phyloP scores from a whole-genome alignment of 148 eudicot genomes.

The Heliosperma pusillum region DNA sequence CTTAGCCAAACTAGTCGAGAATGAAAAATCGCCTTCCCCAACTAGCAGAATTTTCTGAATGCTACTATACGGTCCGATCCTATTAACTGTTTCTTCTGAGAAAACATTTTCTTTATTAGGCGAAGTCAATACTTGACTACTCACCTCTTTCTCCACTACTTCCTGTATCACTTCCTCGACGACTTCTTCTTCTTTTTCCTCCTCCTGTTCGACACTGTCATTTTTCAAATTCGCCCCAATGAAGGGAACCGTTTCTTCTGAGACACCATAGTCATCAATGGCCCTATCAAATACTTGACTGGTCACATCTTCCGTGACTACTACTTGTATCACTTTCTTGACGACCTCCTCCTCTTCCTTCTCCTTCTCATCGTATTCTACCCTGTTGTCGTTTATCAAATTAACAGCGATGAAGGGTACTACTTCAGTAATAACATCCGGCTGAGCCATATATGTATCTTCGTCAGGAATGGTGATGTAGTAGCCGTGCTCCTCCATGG shows the following conservation, averaged over 20 bases:
- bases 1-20: slow-evolving; percentile 19
- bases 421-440: no score
- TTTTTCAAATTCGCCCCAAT: background rate
- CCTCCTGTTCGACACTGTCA: background rate
- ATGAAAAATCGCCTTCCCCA: slow-evolving; percentile 30
- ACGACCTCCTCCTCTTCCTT: no score
- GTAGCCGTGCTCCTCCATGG: background rate
- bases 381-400: background rate
- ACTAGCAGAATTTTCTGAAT: slow-evolving; percentile 13
- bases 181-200: background rate
- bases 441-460: background rate
- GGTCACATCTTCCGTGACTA: background rate
- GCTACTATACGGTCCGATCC: slow-evolving; percentile 8
- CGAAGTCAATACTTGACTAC: background rate
- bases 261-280: background rate
- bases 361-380: background rate
- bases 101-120: background rate
- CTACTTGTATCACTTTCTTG: no score
- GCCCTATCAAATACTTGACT: background rate
- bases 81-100: background rate
- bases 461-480: background rate
- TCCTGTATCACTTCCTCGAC: background rate
- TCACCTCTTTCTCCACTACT: background rate
- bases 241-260: background rate
- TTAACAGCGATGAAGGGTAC: no score